Evolutionary conservation across 345 rosid species (phyloP).

Genomic region (Psidium friedrichsthalianum): DNA sequence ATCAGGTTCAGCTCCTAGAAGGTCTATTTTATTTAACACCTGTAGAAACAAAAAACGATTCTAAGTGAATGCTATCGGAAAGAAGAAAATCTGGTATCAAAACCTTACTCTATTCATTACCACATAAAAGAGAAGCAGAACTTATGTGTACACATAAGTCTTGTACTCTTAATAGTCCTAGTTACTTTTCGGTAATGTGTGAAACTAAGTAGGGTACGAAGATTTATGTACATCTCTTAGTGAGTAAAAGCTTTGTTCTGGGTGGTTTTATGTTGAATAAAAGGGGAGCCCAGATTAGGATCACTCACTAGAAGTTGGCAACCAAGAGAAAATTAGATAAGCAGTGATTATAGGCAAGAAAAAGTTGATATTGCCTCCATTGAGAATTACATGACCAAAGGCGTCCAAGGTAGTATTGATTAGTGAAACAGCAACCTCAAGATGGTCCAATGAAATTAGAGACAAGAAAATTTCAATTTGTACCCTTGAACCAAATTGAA

Average conservation of each 20-base stretch:
- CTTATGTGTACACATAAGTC: background rate
- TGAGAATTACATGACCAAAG: background rate
- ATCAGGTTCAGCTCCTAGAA: constrained; percentile 95
- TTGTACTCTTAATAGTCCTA: background rate
- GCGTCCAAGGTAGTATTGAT: background rate
- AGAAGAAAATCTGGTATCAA: background rate
- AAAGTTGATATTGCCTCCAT: background rate
- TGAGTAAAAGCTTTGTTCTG: background rate
- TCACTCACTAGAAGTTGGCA: background rate
- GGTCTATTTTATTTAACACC: constrained; percentile 98
- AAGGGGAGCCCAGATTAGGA: background rate
- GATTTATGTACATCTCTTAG: background rate
- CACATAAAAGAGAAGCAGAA: background rate
- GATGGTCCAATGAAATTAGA: background rate
- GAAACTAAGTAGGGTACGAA: background rate
- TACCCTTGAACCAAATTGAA: background rate
- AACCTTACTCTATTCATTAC: background rate
- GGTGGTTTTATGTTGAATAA: background rate
- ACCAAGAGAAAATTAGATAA: background rate
- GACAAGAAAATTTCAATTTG: background rate
- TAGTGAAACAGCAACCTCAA: background rate
- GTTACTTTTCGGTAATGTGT: background rate
- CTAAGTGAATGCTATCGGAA: background rate
- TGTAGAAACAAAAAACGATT: constrained; percentile 4
- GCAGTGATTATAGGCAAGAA: background rate